Base-by-base conservation (phyloP, 352 stramenopile species). In the Globisporangium cederbergense region DNA sequence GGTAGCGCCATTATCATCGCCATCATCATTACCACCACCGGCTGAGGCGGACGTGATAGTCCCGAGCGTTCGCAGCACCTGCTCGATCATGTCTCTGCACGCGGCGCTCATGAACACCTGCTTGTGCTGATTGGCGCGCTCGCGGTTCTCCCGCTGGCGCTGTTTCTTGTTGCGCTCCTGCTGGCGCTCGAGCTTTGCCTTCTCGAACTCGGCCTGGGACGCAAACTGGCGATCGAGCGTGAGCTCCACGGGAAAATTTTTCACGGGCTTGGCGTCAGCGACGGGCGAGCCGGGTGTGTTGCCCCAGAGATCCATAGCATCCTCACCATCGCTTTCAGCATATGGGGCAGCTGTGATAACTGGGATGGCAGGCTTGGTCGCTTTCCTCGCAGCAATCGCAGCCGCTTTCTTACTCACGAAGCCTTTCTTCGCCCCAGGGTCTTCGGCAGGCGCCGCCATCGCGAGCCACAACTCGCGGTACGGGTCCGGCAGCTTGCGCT, bases 401-500 rank as follows among this genome's bases (percentile, higher is more conserved):
- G 62, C 40, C 59, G 71, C 32, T 62, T 64, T 55, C 51, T 66
- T 59, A 13, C 30, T 42, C 4, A 25, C 18, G 10, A 30, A 30
- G 2, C 46, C 46, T 38, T 74, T 72, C 25, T 65, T 66, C 10
- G 53, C 36, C 28, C 2, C 63, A 40, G 43, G 55, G 45, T 47
- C 70, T 22, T 25, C 13, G 2, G 8, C 47, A 2, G 66, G 58
- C 34, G 65, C 56, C 5, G 61, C 65, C 45, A 95, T 70, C 16
- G 70, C 57, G 40, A 95, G 74, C 93, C 96, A 99, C n/a, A 98
- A 88, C 14, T 90, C 88, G 22, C 88, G 79, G 76, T 98, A 99
- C 13, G 96, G 97, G 63, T 99, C 97, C 6, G 97, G 97, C 13
- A 99, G 78, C 62, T 98, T 98, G 42, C 96, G 77, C 73, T 99